A percentile compares a stretch with the other conserved stretches of the same genome.
Evolutionary conservation across 2,329 filamentous ascomycete species (phyloP).

Genomic region (Colletotrichum sp.): DNA sequence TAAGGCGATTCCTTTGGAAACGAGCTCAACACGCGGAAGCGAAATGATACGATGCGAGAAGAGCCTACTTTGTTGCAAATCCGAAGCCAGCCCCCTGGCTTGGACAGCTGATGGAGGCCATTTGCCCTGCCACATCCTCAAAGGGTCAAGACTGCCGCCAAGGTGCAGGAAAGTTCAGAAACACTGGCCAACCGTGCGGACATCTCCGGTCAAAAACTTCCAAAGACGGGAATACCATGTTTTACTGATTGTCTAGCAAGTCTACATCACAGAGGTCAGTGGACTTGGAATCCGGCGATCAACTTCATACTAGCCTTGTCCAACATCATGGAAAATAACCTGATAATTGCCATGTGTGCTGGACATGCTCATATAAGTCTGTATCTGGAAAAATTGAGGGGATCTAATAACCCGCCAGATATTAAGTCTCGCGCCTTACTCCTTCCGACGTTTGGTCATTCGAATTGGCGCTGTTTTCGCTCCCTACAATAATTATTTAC

Average conservation of each 20-base stretch:
- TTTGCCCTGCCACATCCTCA: neutral
- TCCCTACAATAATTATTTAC: neutral
- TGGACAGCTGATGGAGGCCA: neutral
- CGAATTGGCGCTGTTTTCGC: neutral
- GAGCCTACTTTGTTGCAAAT: neutral
- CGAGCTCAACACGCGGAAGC: neutral
- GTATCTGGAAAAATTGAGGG: neutral
- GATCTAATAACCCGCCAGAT: neutral
- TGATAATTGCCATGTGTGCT: neutral
- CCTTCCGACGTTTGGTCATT: neutral
- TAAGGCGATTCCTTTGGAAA: neutral
- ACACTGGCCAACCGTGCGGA: neutral
- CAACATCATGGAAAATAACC: accelerated
- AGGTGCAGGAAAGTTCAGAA: neutral
- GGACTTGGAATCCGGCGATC: neutral
- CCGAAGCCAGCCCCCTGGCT: neutral
- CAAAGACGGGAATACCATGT: neutral
- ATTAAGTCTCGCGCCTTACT: neutral
- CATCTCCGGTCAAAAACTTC: neutral
- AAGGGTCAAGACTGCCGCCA: neutral
- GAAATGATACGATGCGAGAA: neutral
- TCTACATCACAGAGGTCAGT: neutral
- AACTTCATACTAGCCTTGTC: accelerated
- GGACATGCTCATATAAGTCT: accelerated
- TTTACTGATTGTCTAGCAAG: neutral